A percentile compares a stretch with the other conserved stretches of the same genome.
These are phyloP conservation scores for Coprinopsis sp. DNA, from an alignment of 768 basidiomycete genomes.

Conservation along the genomic window DNA sequence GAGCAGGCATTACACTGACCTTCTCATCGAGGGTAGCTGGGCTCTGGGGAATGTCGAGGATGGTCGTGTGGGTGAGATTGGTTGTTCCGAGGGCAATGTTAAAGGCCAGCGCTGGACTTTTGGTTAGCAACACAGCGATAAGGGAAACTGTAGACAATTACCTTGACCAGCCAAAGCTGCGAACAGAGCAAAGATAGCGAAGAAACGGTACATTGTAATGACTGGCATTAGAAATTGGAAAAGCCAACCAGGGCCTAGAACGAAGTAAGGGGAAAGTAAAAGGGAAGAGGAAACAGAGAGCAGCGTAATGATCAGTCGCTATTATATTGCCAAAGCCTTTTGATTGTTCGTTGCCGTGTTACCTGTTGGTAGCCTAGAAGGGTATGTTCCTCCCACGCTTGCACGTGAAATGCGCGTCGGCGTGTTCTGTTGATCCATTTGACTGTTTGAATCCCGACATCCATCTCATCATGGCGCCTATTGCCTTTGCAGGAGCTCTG, in stretches of 20 bases:
- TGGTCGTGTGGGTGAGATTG: slow-evolving; percentile 36
- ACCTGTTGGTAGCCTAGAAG: no score
- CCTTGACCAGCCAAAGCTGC: slow-evolving; percentile 56
- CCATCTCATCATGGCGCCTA: slow-evolving; percentile 37
- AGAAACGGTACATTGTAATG: slow-evolving; percentile 25
- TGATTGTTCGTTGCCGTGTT: no score
- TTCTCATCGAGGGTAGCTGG: slow-evolving; percentile 25
- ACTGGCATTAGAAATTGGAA: slow-evolving; percentile 11
- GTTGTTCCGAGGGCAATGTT: slow-evolving; percentile 40
- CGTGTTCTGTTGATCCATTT: slow-evolving; percentile 7
- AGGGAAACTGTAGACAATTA: slow-evolving; percentile 18
- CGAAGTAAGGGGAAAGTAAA: slow-evolving; percentile 12
- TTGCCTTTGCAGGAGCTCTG: slow-evolving; percentile 47
- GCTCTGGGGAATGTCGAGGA: slow-evolving; percentile 39
- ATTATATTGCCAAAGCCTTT: no score
- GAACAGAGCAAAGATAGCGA: slow-evolving; percentile 32
- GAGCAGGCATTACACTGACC: slow-evolving; percentile 16
- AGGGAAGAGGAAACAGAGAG: slow-evolving; percentile 11
- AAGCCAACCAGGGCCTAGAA: slow-evolving; percentile 25
- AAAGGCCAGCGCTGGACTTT: slow-evolving; percentile 38
- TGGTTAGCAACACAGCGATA: slow-evolving; percentile 1
- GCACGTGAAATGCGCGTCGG: slow-evolving; percentile 18
- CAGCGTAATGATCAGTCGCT: not conserved
- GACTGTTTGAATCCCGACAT: slow-evolving; percentile 25
- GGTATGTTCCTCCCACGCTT: no score